Percentiles rank a stretch among this genome's conserved stretches.
These are phyloP conservation scores for Stemphylium lycopersici DNA, from an alignment of 2,329 filamentous ascomycete genomes.

Conservation along the genomic window DNA sequence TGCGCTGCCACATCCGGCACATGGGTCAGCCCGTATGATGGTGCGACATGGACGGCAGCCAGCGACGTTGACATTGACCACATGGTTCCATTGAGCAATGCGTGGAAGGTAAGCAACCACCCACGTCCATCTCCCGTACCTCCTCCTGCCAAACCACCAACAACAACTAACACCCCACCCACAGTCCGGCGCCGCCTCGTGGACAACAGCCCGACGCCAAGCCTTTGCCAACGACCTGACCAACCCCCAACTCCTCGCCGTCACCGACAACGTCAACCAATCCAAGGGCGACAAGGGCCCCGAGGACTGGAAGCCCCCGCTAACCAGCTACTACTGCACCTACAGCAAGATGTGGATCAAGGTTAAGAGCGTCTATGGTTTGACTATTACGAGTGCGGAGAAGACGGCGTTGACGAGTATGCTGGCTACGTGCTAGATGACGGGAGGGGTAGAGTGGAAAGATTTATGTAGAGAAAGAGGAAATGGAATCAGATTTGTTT, in stretches of 20 bases:
- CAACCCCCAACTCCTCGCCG: slow-evolving; percentile 77
- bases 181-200: slow-evolving; percentile 70
- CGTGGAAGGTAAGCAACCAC: slow-evolving; percentile 67
- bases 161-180: neutral
- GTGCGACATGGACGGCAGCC: slow-evolving; percentile 70
- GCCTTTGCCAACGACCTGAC: slow-evolving; percentile 78
- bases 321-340: slow-evolving; percentile 71
- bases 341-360: slow-evolving; percentile 79
- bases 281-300: slow-evolving; percentile 75
- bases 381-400: slow-evolving; percentile 75
- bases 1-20: slow-evolving; percentile 70
- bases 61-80: slow-evolving; percentile 83
- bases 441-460: neutral
- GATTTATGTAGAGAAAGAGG: neutral
- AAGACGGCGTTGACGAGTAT: slow-evolving; percentile 70
- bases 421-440: slow-evolving; percentile 65
- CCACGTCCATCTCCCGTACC: neutral
- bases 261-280: slow-evolving; percentile 78
- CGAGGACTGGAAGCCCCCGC: slow-evolving; percentile 73
- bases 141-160: too few species aligned
- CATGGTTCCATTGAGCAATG: slow-evolving; percentile 79
- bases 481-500: neutral
- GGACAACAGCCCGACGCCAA: slow-evolving; percentile 72
- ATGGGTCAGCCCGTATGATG: slow-evolving; percentile 78
- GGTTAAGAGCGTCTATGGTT: slow-evolving; percentile 74